phyloP scores from a whole-genome alignment of 1,284 basidiomycete species.

The Ganoderma sinense region DNA sequence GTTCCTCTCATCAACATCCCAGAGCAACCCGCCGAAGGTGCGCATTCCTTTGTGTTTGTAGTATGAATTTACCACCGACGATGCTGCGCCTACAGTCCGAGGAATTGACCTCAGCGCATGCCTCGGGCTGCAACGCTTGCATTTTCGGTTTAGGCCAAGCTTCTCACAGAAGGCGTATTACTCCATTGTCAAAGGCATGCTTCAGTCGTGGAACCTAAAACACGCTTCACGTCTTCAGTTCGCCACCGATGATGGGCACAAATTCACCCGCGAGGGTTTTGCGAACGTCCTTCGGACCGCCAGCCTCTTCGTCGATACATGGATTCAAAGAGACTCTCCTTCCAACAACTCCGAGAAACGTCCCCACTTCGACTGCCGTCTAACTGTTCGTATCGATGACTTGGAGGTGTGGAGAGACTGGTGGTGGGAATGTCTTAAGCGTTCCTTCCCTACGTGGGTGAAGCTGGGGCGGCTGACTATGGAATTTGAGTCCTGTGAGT shows the following conservation, averaged over 20 bases:
- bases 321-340: background rate
- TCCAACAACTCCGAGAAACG: background rate
- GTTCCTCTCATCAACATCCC: background rate
- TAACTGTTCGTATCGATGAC: background rate
- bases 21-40: background rate
- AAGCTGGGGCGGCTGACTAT: background rate
- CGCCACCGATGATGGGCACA: background rate
- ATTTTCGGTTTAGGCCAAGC: background rate
- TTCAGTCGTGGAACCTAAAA: background rate
- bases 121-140: background rate
- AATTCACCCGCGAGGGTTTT: background rate
- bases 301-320: background rate
- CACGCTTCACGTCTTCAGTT: background rate
- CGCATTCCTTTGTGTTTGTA: background rate
- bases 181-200: background rate
- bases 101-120: background rate
- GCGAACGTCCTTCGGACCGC: background rate
- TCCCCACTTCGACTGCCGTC: background rate
- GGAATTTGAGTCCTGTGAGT: background rate
- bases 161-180: background rate
- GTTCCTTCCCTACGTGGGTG: background rate
- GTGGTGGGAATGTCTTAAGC: background rate
- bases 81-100: background rate
- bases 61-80: background rate
- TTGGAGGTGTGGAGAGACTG: background rate